phyloP scores from a whole-genome alignment of 495 filamentous ascomycete genomes.

The Penicillium daleae region DNA sequence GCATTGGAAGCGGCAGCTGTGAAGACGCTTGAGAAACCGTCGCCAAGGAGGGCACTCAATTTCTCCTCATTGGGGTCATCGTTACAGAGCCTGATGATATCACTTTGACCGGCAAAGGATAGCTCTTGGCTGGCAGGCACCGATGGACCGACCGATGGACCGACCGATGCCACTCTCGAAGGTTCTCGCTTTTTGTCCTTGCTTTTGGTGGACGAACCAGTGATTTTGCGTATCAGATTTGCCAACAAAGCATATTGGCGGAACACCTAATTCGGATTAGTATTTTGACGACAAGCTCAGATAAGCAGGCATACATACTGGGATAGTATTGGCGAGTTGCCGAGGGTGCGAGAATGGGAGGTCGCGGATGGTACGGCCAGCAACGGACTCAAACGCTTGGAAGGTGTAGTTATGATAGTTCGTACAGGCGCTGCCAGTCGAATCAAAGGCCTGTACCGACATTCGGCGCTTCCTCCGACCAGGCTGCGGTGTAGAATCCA shows the following conservation, averaged over 20 bases:
- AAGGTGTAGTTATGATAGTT: slow-evolving; percentile 70
- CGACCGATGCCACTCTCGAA: slow-evolving; percentile 5
- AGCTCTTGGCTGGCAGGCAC: slow-evolving; percentile 1
- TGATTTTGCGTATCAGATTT: slow-evolving; percentile 64
- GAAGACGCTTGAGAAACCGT: slow-evolving; percentile 7
- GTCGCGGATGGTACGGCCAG: slow-evolving; percentile 67
- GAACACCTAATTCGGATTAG: slow-evolving; percentile 47
- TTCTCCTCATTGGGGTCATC: slow-evolving; percentile 44
- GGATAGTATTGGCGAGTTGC: slow-evolving; percentile 78
- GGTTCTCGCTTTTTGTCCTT: slow-evolving; percentile 14
- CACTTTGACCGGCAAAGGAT: slow-evolving; percentile 16
- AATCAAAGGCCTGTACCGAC: slow-evolving; percentile 39
- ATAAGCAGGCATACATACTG: slow-evolving; percentile 40
- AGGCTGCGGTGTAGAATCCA: slow-evolving; percentile 31
- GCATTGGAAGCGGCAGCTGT: not conserved
- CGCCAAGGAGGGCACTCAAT: slow-evolving; percentile 36
- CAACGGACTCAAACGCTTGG: slow-evolving; percentile 69
- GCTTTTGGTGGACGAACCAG: slow-evolving; percentile 39
- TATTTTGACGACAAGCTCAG: not conserved
- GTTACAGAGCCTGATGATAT: slow-evolving; percentile 43
- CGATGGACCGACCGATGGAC: not conserved
- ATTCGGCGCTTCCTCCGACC: slow-evolving; percentile 39
- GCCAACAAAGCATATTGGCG: slow-evolving; percentile 76
- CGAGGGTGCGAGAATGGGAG: slow-evolving; percentile 86
- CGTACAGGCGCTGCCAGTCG: slow-evolving; percentile 42